phyloP scores from a whole-genome alignment of 192 early-diverging fungal species.

The Radiomyces spectabilis region DNA sequence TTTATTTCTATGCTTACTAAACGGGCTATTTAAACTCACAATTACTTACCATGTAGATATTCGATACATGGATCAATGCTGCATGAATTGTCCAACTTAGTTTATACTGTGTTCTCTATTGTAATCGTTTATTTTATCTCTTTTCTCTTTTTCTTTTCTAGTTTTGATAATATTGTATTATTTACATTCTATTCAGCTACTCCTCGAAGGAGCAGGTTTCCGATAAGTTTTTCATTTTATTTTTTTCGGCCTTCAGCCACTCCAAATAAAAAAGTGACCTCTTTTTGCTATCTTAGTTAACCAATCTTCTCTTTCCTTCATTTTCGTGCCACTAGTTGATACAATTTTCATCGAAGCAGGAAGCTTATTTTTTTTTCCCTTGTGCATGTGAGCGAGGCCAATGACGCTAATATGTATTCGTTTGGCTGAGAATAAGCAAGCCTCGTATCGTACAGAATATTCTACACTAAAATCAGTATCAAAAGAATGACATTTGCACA shows the following conservation, averaged over 20 bases:
- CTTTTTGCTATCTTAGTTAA: neutral
- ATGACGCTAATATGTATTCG: neutral
- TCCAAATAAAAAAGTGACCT: no score
- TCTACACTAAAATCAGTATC: neutral
- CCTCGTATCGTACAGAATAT: no score
- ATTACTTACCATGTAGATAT: neutral
- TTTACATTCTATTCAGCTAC: neutral
- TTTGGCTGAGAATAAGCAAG: neutral
- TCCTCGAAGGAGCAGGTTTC: neutral
- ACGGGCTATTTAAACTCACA: neutral
- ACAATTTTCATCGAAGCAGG: neutral
- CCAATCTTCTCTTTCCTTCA: neutral
- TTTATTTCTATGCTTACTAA: neutral
- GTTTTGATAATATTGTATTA: conserved; percentile 2
- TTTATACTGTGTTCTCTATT: neutral
- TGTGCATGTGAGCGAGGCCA: neutral
- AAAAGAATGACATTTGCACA: neutral
- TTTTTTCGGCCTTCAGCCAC: no score
- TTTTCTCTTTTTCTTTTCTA: conserved; percentile 2
- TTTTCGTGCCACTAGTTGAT: neutral
- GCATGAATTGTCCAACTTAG: neutral
- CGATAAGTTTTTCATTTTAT: neutral
- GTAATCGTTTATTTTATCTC: neutral
- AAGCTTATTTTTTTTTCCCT: neutral
- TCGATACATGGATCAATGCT: neutral